Base-by-base conservation (phyloP, 2,329 filamentous ascomycete genomes). In the Domatiomyces catenatus region DNA sequence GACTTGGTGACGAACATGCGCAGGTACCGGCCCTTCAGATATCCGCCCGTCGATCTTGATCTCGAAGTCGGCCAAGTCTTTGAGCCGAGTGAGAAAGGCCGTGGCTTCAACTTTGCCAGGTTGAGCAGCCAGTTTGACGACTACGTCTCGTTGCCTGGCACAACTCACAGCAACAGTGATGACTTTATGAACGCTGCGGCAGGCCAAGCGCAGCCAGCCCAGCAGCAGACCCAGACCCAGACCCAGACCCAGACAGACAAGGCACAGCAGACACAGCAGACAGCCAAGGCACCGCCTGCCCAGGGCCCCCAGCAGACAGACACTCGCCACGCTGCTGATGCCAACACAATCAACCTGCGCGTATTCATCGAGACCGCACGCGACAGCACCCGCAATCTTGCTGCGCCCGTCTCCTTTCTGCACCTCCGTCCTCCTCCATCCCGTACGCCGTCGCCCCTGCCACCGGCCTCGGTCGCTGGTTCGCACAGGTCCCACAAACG, bases 31-130 rank as follows among this genome's bases (percentile, higher is more conserved):
- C 68, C 70, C 1, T 58, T 64, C 7, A 60, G 63, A 22, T 64
- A 67, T 24, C 59, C 62, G 7, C 56, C 58, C 1, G 58, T 72
- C 19, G 63, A 71, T 50, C 69, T 73, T 36, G 61, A 67, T 24
- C 55, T 57, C 8, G 65, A 72, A 45, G 60, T 72, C 24, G 71
- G 71, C 1, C 71, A 73, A 53, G 61, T 64, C 5, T 73, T 73
- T 51, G 59, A 65, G 36, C 68, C 69, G 4, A 54, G 58, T 1
- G 58, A 61, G 15, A 56, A 60, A 2, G 58, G 54, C 3, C 61
- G 59, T 28, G 69, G 70, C 0, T 73, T 71, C 59, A 73, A 73
- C 51, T 73, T 72, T 57, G 69, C 69, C 3, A 62, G 63, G 8
- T 47, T 73, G 24, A 64, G 63, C 39, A 63, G 61, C 47, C 61